A percentile compares a stretch with the other conserved stretches of the same genome.
These are phyloP conservation scores for Aeschynomene evenia DNA, from an alignment of 306 rosid genomes.

Conservation along the genomic window DNA sequence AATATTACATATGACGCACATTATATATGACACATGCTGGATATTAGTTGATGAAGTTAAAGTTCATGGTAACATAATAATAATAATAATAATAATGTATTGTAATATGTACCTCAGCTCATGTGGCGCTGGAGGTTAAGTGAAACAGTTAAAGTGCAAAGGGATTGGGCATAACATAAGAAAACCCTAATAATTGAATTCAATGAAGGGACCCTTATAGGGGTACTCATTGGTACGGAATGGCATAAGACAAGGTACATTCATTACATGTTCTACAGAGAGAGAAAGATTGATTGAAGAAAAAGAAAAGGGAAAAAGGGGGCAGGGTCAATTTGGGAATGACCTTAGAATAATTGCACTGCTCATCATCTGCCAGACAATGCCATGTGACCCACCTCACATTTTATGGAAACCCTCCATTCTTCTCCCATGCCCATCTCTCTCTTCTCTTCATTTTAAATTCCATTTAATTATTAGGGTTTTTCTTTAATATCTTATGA, in stretches of 20 bases:
- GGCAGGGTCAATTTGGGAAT: conserved; percentile 27
- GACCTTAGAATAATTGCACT: conserved; percentile 8
- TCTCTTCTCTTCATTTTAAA: not conserved
- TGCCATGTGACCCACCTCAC: conserved; percentile 41
- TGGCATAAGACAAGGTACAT: not conserved
- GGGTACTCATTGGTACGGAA: conserved; percentile 43
- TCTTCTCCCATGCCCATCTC: conserved; percentile 20
- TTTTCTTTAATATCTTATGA: no score
- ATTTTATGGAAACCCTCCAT: conserved; percentile 32
- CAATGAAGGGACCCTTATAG: not conserved
- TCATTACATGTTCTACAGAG: not conserved
- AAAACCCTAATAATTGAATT: no score
- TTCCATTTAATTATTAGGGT: no score
- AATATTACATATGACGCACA: no score
- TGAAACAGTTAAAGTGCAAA: not conserved
- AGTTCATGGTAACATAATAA: no score
- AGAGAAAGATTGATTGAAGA: no score
- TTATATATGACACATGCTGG: no score
- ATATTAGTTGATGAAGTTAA: no score
- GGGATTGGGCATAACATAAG: not conserved
- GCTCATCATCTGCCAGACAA: conserved; percentile 32
- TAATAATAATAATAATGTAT: no score
- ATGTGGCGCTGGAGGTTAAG: conserved; percentile 6
- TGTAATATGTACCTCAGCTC: not conserved
- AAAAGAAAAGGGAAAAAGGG: no score